Evolutionary conservation across 345 rosid species (phyloP).

Genomic region (Limnanthes douglasii): DNA sequence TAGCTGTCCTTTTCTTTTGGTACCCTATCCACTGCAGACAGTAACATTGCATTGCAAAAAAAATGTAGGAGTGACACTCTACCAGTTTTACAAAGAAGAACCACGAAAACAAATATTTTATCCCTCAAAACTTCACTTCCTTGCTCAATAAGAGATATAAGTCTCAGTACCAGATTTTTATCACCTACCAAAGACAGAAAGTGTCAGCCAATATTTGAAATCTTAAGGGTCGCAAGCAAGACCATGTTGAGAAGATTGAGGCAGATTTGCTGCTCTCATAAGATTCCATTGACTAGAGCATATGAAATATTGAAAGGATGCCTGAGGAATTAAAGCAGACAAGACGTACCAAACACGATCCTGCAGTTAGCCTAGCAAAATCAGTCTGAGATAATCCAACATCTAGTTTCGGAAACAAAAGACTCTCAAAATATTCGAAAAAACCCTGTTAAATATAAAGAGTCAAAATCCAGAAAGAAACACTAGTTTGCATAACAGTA

Average conservation of each 20-base stretch:
- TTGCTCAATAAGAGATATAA: conserved; percentile 76
- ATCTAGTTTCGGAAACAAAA: too few species aligned
- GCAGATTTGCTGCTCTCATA: conserved; percentile 90
- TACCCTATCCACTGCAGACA: conserved; percentile 70
- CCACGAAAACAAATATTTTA: conserved; percentile 63
- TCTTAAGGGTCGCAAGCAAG: conserved; percentile 63
- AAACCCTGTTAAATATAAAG: too few species aligned
- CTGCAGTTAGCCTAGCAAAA: conserved; percentile 91
- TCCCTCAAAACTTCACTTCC: conserved; percentile 79
- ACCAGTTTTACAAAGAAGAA: conserved; percentile 74
- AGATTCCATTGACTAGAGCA: conserved; percentile 59
- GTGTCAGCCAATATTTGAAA: conserved; percentile 63
- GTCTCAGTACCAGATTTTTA: conserved; percentile 56
- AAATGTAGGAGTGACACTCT: conserved; percentile 77
- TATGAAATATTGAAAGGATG: conserved; percentile 58
- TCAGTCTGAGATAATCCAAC: too few species aligned
- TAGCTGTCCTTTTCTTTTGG: conserved; percentile 82
- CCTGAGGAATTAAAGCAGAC: conserved; percentile 72
- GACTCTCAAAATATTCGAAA: too few species aligned
- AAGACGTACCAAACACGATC: conserved; percentile 93
- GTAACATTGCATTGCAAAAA: conserved; percentile 61
- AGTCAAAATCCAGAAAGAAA: too few species aligned
- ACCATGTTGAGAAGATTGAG: conserved; percentile 79
- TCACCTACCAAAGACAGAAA: conserved; percentile 62
- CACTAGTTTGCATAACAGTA: too few species aligned